These are phyloP conservation scores for Trametes gibbosa DNA, from an alignment of 768 basidiomycete species.

Conservation along the genomic window DNA sequence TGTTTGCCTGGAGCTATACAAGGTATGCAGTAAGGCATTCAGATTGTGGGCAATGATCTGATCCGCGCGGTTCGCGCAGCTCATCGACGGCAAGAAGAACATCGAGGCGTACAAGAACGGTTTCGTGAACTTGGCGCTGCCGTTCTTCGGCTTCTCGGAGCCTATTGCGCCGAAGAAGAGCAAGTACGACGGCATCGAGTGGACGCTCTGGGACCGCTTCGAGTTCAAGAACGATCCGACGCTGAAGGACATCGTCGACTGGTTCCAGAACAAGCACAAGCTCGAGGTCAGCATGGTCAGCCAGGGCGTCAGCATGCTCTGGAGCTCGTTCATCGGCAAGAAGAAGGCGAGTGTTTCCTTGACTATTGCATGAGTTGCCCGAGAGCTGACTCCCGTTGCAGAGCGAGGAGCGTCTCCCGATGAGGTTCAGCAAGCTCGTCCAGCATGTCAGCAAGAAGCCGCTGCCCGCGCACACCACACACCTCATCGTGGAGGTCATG, in stretches of 20 bases:
- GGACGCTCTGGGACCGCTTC: conserved; percentile 99
- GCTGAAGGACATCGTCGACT: conserved; percentile 76
- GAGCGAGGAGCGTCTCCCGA: conserved; percentile 83
- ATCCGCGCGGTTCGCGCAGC: conserved; percentile 41
- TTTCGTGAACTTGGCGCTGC: conserved; percentile 94
- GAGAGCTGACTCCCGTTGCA: conserved; percentile 29
- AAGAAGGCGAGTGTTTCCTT: conserved; percentile 68
- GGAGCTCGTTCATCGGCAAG: conserved; percentile 90
- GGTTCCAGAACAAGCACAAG: conserved; percentile 81
- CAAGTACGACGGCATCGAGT: conserved; percentile 85
- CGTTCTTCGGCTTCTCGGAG: conserved; percentile 99
- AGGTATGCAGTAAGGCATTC: conserved; percentile 47
- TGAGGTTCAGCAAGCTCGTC: conserved; percentile 90
- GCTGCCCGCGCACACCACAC: conserved; percentile 76
- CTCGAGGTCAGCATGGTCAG: conserved; percentile 94
- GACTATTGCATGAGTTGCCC: not conserved
- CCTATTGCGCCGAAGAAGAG: conserved; percentile 87
- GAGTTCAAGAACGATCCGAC: conserved; percentile 89
- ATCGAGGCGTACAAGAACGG: conserved; percentile 98
- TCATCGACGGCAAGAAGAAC: conserved; percentile 93
- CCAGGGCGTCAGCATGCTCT: conserved; percentile 96
- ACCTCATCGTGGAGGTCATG: conserved; percentile 93
- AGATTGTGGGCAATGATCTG: not conserved
- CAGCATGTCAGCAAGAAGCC: conserved; percentile 95
- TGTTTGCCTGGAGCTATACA: conserved; percentile 95